phyloP scores from a whole-genome alignment of 306 rosid genomes.

The Quercus engelmannii region DNA sequence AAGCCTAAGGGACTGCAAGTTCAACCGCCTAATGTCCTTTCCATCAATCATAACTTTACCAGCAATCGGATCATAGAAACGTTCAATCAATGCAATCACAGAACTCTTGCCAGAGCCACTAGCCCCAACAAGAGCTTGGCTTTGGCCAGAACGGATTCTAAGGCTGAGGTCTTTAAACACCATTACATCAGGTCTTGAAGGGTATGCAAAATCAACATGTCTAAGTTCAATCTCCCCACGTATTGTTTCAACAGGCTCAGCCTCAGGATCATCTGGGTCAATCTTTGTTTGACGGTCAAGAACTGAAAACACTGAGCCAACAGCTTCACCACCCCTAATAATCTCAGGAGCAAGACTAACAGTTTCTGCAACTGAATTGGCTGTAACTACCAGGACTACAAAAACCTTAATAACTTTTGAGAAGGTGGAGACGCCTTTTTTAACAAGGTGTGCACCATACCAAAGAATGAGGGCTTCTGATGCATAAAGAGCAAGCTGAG shows the following conservation, averaged over 20 bases:
- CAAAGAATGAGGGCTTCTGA: conserved; percentile 91
- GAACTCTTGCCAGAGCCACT: conserved; percentile 99
- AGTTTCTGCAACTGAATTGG: conserved; percentile 97
- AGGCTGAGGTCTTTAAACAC: conserved; percentile 80
- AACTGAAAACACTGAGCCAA: conserved; percentile 87
- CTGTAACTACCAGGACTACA: conserved; percentile 85
- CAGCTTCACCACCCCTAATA: conserved; percentile 90
- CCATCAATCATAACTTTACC: conserved; percentile 98
- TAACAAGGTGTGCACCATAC: conserved; percentile 91
- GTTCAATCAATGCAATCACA: conserved; percentile 76
- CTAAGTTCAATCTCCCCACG: conserved; percentile 95
- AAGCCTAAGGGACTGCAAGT: conserved; percentile 73
- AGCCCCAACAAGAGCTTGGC: conserved; percentile 97
- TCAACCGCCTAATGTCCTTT: conserved; percentile 73
- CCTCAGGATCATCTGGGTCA: conserved; percentile 89
- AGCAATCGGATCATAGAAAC: conserved; percentile 83
- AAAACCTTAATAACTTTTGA: conserved; percentile 92
- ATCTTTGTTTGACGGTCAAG: conserved; percentile 78
- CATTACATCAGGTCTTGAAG: conserved; percentile 86
- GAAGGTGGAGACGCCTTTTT: conserved; percentile 79
- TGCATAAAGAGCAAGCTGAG: conserved; percentile 86
- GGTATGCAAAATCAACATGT: conserved; percentile 91
- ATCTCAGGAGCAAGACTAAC: conserved; percentile 99
- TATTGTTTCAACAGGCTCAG: conserved; percentile 62
- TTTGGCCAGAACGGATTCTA: conserved; percentile 84